These are phyloP conservation scores for Phialophora verrucosa DNA, from an alignment of 2,329 filamentous ascomycete genomes.

Conservation along the genomic window DNA sequence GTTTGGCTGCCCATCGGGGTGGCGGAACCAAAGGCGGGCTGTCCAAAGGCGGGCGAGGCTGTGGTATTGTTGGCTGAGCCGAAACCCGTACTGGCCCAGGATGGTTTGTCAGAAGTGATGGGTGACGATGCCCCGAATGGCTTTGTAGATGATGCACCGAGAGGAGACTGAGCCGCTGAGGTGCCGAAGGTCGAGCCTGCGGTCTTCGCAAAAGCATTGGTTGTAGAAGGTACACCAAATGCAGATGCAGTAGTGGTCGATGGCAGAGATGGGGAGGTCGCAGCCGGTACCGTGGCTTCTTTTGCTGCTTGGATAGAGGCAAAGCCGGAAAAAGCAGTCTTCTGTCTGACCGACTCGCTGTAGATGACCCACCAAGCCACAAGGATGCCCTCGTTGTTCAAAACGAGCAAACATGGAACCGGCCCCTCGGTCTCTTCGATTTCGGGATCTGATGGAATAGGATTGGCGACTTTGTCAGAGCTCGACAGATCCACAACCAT, in stretches of 20 bases:
- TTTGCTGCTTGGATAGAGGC: conserved; percentile 31
- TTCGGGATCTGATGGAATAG: conserved; percentile 76
- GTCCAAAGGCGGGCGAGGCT: conserved; percentile 32
- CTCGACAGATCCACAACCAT: conserved; percentile 82
- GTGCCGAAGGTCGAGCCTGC: conserved; percentile 36
- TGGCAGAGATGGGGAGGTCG: conserved; percentile 11
- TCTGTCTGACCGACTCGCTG: conserved; percentile 78
- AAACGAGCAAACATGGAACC: conserved; percentile 78
- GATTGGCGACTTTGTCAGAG: conserved; percentile 76
- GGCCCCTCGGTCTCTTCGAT: conserved; percentile 79
- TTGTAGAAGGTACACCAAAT: conserved; percentile 27
- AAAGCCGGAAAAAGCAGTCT: conserved; percentile 76
- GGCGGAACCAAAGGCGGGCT: conserved; percentile 46
- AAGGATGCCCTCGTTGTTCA: conserved; percentile 88
- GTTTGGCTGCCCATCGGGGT: conserved; percentile 38
- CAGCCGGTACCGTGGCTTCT: background rate
- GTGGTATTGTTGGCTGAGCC: conserved; percentile 17
- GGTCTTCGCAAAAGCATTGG: conserved; percentile 47
- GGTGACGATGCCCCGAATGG: conserved; percentile 41
- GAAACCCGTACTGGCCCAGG: conserved; percentile 41
- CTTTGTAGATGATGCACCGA: conserved; percentile 37
- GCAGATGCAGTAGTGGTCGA: conserved; percentile 18
- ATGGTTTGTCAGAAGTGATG: conserved; percentile 39
- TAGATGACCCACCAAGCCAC: conserved; percentile 92
- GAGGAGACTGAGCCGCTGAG: conserved; percentile 23